phyloP scores from a whole-genome alignment of 805 yeast genomes.

The Maudiozyma pseudohumilis region DNA sequence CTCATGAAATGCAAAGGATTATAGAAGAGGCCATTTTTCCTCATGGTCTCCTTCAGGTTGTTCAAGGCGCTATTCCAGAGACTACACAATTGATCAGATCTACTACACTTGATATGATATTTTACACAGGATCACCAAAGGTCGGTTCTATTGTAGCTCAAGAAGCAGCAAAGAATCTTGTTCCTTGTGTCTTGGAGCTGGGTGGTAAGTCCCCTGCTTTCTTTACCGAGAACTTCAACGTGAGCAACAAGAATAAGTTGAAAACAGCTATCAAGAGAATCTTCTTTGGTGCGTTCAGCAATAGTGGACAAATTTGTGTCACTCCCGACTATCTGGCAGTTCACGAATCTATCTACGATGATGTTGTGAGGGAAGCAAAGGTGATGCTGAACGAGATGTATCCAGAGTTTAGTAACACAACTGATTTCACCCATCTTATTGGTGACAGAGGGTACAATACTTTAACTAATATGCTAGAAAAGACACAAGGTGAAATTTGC shows the following conservation, averaged over 20 bases:
- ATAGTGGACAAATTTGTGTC: constrained; percentile 86
- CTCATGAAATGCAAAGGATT: constrained; percentile 46
- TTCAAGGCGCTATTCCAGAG: constrained; percentile 65
- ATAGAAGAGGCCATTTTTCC: constrained; percentile 40
- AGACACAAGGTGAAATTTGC: constrained; percentile 38
- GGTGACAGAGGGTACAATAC: constrained; percentile 44
- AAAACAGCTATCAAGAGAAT: constrained; percentile 48
- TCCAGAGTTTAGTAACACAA: constrained; percentile 29
- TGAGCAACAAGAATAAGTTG: constrained; percentile 27
- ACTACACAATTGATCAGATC: constrained; percentile 45
- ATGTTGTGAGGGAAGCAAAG: constrained; percentile 35
- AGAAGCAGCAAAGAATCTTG: constrained; percentile 76
- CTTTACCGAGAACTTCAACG: constrained; percentile 42
- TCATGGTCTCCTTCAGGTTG: constrained; percentile 48
- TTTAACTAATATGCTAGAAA: constrained; percentile 34
- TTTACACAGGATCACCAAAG: constrained; percentile 71
- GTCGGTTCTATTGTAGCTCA: constrained; percentile 72
- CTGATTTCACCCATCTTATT: constrained; percentile 54
- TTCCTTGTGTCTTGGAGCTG: constrained; percentile 72
- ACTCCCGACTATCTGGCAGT: constrained; percentile 76
- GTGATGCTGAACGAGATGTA: constrained; percentile 38
- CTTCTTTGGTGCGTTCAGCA: constrained; percentile 67
- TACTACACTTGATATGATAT: constrained; percentile 66
- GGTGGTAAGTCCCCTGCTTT: constrained; percentile 92
- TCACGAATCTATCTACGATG: constrained; percentile 46